Conservation (phyloP, 371 early-diverging fungal genomes). For the Dichotomocladium elegans region DNA sequence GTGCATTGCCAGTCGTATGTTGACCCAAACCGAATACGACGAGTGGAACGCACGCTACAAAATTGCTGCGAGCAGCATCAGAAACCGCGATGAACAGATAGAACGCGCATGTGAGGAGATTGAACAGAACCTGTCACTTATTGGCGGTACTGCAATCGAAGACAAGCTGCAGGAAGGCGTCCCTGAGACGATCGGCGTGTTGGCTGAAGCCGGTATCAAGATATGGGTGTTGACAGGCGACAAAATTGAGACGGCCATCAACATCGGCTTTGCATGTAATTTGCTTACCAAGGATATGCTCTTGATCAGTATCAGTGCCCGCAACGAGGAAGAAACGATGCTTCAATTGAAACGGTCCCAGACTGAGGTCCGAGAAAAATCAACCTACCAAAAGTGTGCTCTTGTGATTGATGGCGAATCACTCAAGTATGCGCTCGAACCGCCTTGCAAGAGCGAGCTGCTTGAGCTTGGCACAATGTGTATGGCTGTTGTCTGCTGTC, state of each 20-base stretch:
- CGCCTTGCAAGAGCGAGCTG: slow-evolving; percentile 51
- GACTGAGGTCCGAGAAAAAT: slow-evolving; percentile 25
- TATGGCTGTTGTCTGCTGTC: slow-evolving; percentile 81
- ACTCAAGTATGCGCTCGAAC: slow-evolving; percentile 75
- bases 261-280: slow-evolving; percentile 90
- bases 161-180: slow-evolving; percentile 95
- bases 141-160: slow-evolving; percentile 90
- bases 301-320: slow-evolving; percentile 66
- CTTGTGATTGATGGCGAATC: slow-evolving; percentile 92
- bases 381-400: slow-evolving; percentile 47
- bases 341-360: slow-evolving; percentile 45
- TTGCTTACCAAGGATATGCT: slow-evolving; percentile 66
- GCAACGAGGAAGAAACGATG: slow-evolving; percentile 59
- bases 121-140: slow-evolving; percentile 62
- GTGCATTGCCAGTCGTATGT: slow-evolving; percentile 77
- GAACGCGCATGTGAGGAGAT: slow-evolving; percentile 84
- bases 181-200: slow-evolving; percentile 83
- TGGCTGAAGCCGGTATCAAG: slow-evolving; percentile 90
- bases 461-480: slow-evolving; percentile 67
- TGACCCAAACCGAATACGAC: slow-evolving; percentile 73
- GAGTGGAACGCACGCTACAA: slow-evolving; percentile 76
- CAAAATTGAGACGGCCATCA: slow-evolving; percentile 97
- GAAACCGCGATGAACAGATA: slow-evolving; percentile 76
- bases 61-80: slow-evolving; percentile 76
- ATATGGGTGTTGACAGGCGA: slow-evolving; percentile 99